These are phyloP conservation scores for Penicillium thymicola DNA, from an alignment of 2,329 filamentous ascomycete genomes.

Conservation along the genomic window DNA sequence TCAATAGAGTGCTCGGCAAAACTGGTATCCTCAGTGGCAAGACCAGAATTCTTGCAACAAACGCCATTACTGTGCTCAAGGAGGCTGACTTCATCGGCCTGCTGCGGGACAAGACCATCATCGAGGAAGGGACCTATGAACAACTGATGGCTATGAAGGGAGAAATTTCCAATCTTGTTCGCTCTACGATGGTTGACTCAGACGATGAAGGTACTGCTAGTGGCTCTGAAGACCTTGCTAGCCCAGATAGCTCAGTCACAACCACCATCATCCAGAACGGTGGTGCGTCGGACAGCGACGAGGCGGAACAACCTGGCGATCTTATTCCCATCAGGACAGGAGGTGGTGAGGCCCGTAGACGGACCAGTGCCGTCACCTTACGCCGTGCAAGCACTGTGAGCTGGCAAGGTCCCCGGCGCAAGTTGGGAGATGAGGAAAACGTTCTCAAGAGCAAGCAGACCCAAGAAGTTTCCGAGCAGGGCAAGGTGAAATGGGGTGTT, in stretches of 20 bases:
- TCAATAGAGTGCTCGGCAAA: constrained; percentile 86
- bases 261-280: constrained; percentile 51
- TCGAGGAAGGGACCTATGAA: constrained; percentile 85
- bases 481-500: constrained; percentile 96
- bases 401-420: constrained; percentile 81
- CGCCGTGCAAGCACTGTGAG: constrained; percentile 88
- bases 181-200: constrained; percentile 58
- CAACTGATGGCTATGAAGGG: constrained; percentile 94
- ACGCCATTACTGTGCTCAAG: constrained; percentile 85
- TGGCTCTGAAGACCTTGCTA: constrained; percentile 59
- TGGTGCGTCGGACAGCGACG: constrained; percentile 55
- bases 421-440: constrained; percentile 75
- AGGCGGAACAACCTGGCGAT: constrained; percentile 70
- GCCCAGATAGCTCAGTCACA: constrained; percentile 66
- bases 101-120: constrained; percentile 75
- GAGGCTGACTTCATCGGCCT: constrained; percentile 87
- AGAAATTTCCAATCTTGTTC: constrained; percentile 79
- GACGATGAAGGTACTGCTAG: constrained; percentile 48
- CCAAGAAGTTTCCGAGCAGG: constrained; percentile 88
- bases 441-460: constrained; percentile 72
- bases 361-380: constrained; percentile 70
- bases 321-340: constrained; percentile 68
- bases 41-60: constrained; percentile 89
- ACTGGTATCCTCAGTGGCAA: constrained; percentile 79
- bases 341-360: constrained; percentile 58